Conservation (phyloP, 202 grass and related monocot species). For the Dendrocalamus latiflorus region DNA sequence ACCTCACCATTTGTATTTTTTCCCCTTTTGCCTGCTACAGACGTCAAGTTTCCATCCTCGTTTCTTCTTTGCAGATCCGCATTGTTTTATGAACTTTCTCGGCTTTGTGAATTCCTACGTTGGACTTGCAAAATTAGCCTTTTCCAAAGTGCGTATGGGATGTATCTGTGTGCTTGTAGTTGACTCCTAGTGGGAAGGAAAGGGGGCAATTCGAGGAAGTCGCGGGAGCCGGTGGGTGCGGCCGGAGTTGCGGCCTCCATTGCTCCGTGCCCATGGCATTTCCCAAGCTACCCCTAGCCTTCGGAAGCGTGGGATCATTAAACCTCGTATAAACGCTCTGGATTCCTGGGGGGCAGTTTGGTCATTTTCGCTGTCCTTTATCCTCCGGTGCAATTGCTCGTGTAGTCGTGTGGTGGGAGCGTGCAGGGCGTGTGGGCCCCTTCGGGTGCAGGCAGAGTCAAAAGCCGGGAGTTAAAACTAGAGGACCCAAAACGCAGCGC, state of each 20-base stretch:
- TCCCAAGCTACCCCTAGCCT: slow-evolving; percentile 6
- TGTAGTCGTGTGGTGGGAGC: slow-evolving; percentile 62
- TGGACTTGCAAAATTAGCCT: not conserved
- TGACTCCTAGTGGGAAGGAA: slow-evolving; percentile 13
- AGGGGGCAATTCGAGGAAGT: slow-evolving; percentile 11
- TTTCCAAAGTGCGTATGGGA: not conserved
- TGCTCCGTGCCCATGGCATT: not conserved
- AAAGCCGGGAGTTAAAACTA: too few relatives aligned
- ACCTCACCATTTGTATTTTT: too few relatives aligned
- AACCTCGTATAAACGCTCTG: too few relatives aligned
- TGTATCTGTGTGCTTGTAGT: not conserved
- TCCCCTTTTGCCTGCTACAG: not conserved
- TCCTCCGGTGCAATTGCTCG: slow-evolving; percentile 46
- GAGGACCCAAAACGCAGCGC: too few relatives aligned
- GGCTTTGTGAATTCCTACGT: not conserved
- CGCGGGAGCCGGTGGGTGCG: slow-evolving; percentile 6
- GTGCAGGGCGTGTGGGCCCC: slow-evolving; percentile 12
- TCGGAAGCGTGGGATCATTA: too few relatives aligned
- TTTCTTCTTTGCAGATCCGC: slow-evolving; percentile 35
- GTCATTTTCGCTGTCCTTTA: slow-evolving; percentile 34
- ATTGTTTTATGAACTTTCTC: not conserved
- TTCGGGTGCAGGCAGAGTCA: not conserved
- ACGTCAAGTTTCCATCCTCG: not conserved
- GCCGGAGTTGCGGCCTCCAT: slow-evolving; percentile 10
- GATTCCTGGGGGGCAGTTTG: not conserved